Conservation (phyloP, 805 yeast genomes). For the Starmerella stellata region DNA sequence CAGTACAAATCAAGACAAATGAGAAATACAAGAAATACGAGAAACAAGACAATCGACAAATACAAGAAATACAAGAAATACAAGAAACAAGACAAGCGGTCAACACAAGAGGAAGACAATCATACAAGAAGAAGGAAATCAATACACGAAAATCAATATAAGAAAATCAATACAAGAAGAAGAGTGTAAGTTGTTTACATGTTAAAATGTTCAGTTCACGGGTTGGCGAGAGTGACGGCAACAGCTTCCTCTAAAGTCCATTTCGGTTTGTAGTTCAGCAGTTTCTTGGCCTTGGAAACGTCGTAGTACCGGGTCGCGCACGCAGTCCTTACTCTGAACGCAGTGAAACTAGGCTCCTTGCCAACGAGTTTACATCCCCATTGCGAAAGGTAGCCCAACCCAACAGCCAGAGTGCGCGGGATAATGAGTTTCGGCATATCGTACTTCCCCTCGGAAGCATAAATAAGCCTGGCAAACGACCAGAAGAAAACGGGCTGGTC, state of each 20-base stretch:
- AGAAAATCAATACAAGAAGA: too few relatives aligned
- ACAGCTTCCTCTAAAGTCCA: conserved; percentile 54
- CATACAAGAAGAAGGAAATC: too few relatives aligned
- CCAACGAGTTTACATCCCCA: conserved; percentile 50
- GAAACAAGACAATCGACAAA: too few relatives aligned
- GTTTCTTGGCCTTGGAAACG: conserved; percentile 63
- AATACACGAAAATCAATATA: too few relatives aligned
- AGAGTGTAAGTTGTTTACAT: too few relatives aligned
- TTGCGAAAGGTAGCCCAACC: conserved; percentile 66
- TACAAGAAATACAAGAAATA: too few relatives aligned
- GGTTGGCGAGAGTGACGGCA: conserved; percentile 3
- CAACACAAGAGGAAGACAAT: too few relatives aligned
- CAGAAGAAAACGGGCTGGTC: conserved; percentile 92
- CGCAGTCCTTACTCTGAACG: conserved; percentile 80
- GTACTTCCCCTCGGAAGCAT: conserved; percentile 89
- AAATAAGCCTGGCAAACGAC: conserved; percentile 89
- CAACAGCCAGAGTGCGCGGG: conserved; percentile 56
- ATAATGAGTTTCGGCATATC: conserved; percentile 53
- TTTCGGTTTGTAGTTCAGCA: conserved; percentile 68
- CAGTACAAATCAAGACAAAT: too few relatives aligned
- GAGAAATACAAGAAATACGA: too few relatives aligned
- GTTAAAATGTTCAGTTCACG: too few relatives aligned
- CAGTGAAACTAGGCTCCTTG: conserved; percentile 85
- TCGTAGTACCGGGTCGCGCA: conserved; percentile 91
- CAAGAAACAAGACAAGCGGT: too few relatives aligned